These are phyloP conservation scores for Harrya chromipes DNA, from an alignment of 768 basidiomycete species.

Conservation along the genomic window DNA sequence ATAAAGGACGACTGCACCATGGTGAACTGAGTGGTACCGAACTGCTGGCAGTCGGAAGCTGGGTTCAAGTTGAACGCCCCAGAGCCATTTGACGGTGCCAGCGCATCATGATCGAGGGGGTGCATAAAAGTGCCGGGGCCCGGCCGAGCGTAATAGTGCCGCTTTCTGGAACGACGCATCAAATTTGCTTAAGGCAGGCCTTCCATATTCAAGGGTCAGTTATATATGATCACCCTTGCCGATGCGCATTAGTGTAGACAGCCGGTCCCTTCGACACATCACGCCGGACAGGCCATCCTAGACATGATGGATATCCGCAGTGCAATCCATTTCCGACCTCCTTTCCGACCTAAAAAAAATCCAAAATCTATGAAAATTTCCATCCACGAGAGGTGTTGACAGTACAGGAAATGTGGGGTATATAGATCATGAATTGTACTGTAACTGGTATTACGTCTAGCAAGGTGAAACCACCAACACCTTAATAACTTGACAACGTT, in stretches of 20 bases:
- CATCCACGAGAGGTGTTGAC: neutral
- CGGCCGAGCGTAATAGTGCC: no score
- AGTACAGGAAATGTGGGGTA: neutral
- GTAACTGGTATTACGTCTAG: neutral
- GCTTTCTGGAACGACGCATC: no score
- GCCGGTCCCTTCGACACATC: no score
- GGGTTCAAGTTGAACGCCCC: neutral
- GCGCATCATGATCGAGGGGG: neutral
- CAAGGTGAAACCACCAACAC: neutral
- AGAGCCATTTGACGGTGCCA: neutral
- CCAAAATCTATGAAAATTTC: neutral
- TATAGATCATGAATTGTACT: neutral
- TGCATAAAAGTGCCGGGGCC: neutral
- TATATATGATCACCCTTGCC: no score
- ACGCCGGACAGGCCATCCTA: no score
- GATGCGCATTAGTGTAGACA: no score
- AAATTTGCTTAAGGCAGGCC: no score
- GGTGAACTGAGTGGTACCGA: neutral
- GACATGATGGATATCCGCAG: no score
- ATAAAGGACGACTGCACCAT: constrained; percentile 6
- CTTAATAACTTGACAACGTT: neutral
- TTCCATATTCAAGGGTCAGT: no score
- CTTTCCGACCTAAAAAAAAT: neutral
- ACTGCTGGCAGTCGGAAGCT: neutral
- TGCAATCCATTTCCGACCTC: no score